Percentiles rank a stretch among this genome's conserved stretches.
These are phyloP conservation scores for Strombidium stylifer DNA, from an alignment of 73 alveolate genomes.

Conservation along the genomic window DNA sequence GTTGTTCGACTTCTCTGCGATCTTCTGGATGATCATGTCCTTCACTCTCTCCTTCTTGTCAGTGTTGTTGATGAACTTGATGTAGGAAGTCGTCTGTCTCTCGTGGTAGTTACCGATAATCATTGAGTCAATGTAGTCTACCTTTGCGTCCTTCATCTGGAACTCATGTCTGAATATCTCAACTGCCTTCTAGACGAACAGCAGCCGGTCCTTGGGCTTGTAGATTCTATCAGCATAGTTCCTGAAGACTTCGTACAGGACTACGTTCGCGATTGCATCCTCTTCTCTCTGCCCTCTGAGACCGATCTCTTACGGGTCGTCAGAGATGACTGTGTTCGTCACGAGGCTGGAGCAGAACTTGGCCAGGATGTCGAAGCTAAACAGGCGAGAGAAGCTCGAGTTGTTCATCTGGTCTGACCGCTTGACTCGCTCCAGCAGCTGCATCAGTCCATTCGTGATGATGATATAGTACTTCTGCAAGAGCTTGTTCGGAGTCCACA, in stretches of 20 bases:
- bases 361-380: constrained; percentile 19
- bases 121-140: constrained; percentile 12
- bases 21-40: constrained; percentile 26
- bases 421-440: constrained; percentile 31
- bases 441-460: constrained; percentile 44
- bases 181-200: constrained; percentile 10
- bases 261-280: constrained; percentile 45
- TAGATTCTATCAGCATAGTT: constrained; percentile 43
- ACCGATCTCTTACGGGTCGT: constrained; percentile 17
- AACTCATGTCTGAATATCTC: constrained; percentile 48
- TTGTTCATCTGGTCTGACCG: constrained; percentile 30
- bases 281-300: constrained; percentile 40
- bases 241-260: constrained; percentile 39
- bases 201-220: constrained; percentile 26
- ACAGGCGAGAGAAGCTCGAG: constrained; percentile 1
- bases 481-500: constrained; percentile 57
- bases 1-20: constrained; percentile 25
- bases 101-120: constrained; percentile 50
- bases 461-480: constrained; percentile 57
- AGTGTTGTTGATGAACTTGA: constrained; percentile 16
- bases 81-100: constrained; percentile 12
- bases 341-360: constrained; percentile 27
- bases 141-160: constrained; percentile 2
- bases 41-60: not conserved
- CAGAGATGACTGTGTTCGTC: constrained; percentile 11